phyloP scores from a whole-genome alignment of 768 basidiomycete genomes.

The Termitomyces sp. region DNA sequence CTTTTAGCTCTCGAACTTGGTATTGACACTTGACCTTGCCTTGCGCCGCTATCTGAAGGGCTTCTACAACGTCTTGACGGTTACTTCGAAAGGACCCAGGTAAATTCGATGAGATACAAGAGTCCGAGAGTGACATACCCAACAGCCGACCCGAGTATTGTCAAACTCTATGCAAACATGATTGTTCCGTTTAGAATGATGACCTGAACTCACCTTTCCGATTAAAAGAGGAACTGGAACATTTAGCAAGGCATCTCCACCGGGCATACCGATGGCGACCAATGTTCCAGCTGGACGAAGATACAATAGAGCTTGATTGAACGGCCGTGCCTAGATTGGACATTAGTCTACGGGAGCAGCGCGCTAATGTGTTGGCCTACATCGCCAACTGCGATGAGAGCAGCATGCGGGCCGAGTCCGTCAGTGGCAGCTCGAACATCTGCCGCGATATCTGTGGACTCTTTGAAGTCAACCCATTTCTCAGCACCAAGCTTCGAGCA shows the following conservation, averaged over 20 bases:
- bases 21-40: conserved; percentile 64
- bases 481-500: conserved; percentile 48
- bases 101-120: not conserved
- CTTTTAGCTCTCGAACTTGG: conserved; percentile 36
- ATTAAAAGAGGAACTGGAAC: conserved; percentile 41
- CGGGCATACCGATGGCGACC: conserved; percentile 65
- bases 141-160: conserved; percentile 34
- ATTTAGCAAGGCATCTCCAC: conserved; percentile 39
- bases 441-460: conserved; percentile 49
- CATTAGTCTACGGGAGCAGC: not conserved
- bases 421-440: conserved; percentile 56
- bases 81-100: conserved; percentile 33
- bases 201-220: conserved; percentile 21
- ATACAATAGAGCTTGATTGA: conserved; percentile 60
- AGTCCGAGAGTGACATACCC: conserved; percentile 22
- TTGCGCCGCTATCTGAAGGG: conserved; percentile 61
- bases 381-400: conserved; percentile 51
- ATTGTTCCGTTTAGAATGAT: not conserved
- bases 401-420: conserved; percentile 68
- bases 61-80: conserved; percentile 76
- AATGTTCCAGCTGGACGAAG: conserved; percentile 62
- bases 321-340: conserved; percentile 24
- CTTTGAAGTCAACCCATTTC: conserved; percentile 74
- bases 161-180: conserved; percentile 27
- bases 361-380: conserved; percentile 21